Percentiles rank a stretch among this genome's conserved stretches.
These are phyloP conservation scores for Claviceps sorghi DNA, from an alignment of 2,329 filamentous ascomycete species.

Conservation along the genomic window DNA sequence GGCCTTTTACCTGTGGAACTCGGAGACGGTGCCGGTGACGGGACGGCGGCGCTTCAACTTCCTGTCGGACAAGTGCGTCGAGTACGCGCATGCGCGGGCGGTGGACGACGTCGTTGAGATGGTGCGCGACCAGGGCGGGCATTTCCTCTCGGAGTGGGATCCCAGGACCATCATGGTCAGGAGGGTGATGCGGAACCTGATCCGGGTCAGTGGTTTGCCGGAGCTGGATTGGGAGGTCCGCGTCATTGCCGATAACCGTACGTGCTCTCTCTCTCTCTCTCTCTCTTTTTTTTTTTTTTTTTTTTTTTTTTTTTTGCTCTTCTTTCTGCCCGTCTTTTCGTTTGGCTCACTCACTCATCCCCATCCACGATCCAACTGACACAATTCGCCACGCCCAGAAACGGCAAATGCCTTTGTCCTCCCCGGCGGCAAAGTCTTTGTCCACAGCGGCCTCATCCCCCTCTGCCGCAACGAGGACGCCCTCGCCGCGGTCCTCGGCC, in stretches of 20 bases:
- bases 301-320: background rate
- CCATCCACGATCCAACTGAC: background rate
- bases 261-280: conserved; percentile 5
- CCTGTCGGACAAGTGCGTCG: conserved; percentile 41
- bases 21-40: conserved; percentile 59
- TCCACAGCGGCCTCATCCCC: conserved; percentile 58
- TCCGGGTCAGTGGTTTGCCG: conserved; percentile 50
- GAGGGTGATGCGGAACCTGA: conserved; percentile 49
- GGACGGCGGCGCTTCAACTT: conserved; percentile 60
- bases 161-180: conserved; percentile 41
- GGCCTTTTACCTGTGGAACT: conserved; percentile 50
- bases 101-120: conserved; percentile 33
- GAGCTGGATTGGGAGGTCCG: conserved; percentile 53
- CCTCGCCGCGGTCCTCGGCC: conserved; percentile 60
- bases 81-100: conserved; percentile 20
- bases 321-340: background rate
- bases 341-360: too few relatives aligned
- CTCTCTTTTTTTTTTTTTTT: background rate
- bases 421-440: conserved; percentile 67
- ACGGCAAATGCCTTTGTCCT: conserved; percentile 64
- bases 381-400: conserved; percentile 12
- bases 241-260: conserved; percentile 53
- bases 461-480: conserved; percentile 52
- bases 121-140: conserved; percentile 33
- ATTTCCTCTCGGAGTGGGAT: conserved; percentile 46